Evolutionary conservation across 345 rosid genomes (phyloP).

Genomic region (Zanthoxylum bungeanum): DNA sequence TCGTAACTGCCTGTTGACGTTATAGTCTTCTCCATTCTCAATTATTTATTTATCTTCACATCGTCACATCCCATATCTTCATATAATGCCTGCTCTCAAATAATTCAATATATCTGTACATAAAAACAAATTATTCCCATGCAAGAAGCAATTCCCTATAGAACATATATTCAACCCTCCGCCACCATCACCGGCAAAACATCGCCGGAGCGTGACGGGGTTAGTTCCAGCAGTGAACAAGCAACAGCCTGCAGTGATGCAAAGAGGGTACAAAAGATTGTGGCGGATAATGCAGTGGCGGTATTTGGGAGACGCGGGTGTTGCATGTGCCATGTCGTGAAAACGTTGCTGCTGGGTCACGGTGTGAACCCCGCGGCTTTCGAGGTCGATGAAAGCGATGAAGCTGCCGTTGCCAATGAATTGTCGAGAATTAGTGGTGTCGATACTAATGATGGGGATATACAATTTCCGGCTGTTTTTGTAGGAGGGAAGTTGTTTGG

Average conservation of each 20-base stretch:
- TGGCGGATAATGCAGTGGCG: conserved; percentile 55
- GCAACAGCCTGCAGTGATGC: not conserved
- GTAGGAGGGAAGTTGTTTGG: conserved; percentile 84
- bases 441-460: not conserved
- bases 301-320: conserved; percentile 67
- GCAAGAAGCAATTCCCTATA: conserved; percentile 62
- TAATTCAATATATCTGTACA: not conserved
- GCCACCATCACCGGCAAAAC: conserved; percentile 15
- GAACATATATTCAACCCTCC: conserved; percentile 21
- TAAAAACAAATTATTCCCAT: conserved; percentile 20
- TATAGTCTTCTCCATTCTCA: conserved; percentile 31
- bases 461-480: conserved; percentile 70
- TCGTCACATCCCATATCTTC: too few relatives aligned
- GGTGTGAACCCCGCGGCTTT: conserved; percentile 72
- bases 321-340: conserved; percentile 77
- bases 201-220: not conserved
- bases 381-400: conserved; percentile 60
- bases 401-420: conserved; percentile 34
- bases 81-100: too few relatives aligned
- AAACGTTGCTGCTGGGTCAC: conserved; percentile 54
- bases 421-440: conserved; percentile 25
- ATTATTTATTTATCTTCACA: not conserved
- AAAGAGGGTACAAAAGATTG: conserved; percentile 30
- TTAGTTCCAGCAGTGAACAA: conserved; percentile 4
- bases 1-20: conserved; percentile 62